phyloP scores from a whole-genome alignment of 306 rosid species.

The Abrus precatorius region DNA sequence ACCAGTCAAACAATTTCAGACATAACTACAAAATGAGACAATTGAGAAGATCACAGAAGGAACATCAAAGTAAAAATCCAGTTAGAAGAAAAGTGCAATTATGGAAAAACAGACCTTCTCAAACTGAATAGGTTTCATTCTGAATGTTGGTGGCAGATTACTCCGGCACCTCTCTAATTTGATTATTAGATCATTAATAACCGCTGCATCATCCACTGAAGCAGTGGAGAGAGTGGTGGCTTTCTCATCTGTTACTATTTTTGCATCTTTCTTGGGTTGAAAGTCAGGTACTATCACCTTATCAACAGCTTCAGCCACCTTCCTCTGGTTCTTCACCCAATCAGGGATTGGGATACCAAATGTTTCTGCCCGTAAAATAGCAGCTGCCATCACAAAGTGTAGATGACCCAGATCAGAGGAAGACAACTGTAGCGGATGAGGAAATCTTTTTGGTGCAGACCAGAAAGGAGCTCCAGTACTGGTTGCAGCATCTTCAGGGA shows the following conservation, averaged over 20 bases:
- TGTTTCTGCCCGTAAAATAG: conserved; percentile 81
- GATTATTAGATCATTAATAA: conserved; percentile 66
- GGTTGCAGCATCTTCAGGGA: conserved; percentile 88
- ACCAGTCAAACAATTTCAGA: background rate
- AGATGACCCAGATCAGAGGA: conserved; percentile 69
- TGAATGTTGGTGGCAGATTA: conserved; percentile 61
- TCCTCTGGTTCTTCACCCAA: conserved; percentile 73
- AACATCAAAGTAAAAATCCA: background rate
- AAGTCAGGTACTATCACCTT: conserved; percentile 77
- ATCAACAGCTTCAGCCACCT: conserved; percentile 78
- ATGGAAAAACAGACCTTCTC: conserved; percentile 66
- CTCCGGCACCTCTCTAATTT: conserved; percentile 65
- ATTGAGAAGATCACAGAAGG: background rate
- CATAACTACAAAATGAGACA: background rate
- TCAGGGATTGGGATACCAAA: conserved; percentile 84
- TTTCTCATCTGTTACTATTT: conserved; percentile 86
- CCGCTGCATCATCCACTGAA: conserved; percentile 76
- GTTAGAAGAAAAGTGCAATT: background rate
- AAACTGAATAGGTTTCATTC: conserved; percentile 88
- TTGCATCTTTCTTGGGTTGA: conserved; percentile 76
- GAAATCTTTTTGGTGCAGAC: conserved; percentile 96
- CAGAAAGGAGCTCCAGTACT: conserved; percentile 89
- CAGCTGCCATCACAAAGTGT: conserved; percentile 69
- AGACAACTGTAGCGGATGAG: conserved; percentile 79
- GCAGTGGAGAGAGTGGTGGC: conserved; percentile 75